A percentile compares a stretch with the other conserved stretches of the same genome.
Conservation (phyloP, 2,329 filamentous ascomycete species). For the Tolypocladium sp. region DNA sequence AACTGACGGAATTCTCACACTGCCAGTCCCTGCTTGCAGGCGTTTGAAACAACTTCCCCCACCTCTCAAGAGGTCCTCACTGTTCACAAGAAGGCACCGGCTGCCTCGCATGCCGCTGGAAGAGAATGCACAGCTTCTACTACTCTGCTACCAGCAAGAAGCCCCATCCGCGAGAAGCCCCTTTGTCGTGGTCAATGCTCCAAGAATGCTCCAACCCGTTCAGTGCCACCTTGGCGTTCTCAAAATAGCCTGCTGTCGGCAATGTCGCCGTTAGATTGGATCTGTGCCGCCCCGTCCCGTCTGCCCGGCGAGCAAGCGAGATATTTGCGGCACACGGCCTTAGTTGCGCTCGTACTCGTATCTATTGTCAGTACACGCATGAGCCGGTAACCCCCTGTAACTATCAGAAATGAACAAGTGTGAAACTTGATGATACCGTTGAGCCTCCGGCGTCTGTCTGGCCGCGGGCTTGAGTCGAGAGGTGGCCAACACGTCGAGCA, state of each 20-base stretch:
- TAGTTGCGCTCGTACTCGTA: background rate
- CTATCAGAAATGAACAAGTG: background rate
- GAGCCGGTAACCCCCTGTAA: background rate
- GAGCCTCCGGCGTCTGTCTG: background rate
- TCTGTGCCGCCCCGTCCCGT: background rate
- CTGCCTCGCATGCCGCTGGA: background rate
- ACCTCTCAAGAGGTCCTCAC: background rate
- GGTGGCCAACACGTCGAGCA: background rate
- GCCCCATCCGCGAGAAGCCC: background rate
- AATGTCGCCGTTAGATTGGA: background rate
- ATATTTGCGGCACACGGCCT: background rate
- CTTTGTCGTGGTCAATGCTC: background rate
- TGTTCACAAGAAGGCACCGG: background rate
- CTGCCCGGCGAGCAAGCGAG: background rate
- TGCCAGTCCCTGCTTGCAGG: background rate
- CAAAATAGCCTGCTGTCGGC: background rate
- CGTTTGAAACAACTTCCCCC: background rate
- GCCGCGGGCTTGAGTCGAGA: background rate
- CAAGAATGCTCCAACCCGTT: background rate
- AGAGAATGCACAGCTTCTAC: background rate
- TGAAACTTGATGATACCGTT: no score
- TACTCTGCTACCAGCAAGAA: background rate
- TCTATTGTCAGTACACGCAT: background rate
- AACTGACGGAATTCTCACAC: background rate
- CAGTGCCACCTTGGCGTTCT: background rate